Evolutionary conservation across 495 filamentous ascomycete genomes (phyloP).

Genomic region (Stereocaulon alpinum): DNA sequence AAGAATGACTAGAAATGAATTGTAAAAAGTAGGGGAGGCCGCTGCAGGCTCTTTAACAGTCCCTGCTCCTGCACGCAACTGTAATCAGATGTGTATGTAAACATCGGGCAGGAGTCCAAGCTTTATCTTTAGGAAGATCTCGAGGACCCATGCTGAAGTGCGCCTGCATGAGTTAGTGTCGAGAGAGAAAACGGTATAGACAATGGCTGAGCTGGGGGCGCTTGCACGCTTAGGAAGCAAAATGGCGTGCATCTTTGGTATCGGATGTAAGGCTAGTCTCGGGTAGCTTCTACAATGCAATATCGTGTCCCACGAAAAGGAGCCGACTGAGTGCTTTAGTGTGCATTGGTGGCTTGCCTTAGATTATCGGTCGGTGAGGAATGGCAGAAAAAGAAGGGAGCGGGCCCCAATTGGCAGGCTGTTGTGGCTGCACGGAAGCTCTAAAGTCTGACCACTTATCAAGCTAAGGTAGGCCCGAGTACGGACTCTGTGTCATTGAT

Average conservation of each 20-base stretch:
- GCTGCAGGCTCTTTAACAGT: neutral
- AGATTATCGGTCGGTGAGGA: neutral
- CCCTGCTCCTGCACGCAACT: neutral
- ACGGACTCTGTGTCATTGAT: too few relatives aligned
- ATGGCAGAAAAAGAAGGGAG: neutral
- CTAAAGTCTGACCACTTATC: neutral
- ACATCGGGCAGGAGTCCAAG: neutral
- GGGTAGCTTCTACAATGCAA: neutral
- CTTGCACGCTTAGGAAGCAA: constrained; percentile 6
- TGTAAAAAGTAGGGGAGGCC: neutral
- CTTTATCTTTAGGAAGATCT: neutral
- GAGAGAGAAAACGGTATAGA: neutral
- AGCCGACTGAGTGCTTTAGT: neutral
- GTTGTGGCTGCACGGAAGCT: neutral
- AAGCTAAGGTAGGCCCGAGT: neutral
- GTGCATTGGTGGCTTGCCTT: constrained; percentile 4
- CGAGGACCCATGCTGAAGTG: neutral
- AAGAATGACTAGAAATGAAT: constrained; percentile 5
- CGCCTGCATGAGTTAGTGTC: constrained; percentile 8
- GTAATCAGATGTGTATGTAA: neutral
- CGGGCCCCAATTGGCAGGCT: neutral
- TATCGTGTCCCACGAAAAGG: neutral
- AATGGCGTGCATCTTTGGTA: constrained; percentile 1
- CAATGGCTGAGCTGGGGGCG: constrained; percentile 11
- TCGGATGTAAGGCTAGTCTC: neutral